A percentile compares a stretch with the other conserved stretches of the same genome.
phyloP scores from a whole-genome alignment of 352 stramenopile species.

The Phytophthora tentaculata region DNA sequence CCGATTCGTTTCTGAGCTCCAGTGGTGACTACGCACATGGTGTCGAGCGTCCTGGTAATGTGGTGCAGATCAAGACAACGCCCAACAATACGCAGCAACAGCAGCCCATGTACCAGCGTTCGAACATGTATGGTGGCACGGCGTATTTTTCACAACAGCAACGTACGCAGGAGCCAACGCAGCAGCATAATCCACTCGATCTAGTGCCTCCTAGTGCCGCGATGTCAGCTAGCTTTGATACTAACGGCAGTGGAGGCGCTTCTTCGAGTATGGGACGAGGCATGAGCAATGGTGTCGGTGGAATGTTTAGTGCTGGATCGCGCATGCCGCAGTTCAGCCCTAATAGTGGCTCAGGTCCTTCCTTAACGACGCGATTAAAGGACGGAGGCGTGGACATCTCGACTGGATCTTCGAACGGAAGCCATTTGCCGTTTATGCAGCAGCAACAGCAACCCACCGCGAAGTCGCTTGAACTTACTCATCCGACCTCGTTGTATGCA shows the following conservation, averaged over 20 bases:
- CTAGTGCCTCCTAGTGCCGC: conserved; percentile 35
- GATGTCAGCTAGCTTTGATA: conserved; percentile 33
- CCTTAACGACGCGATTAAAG: conserved; percentile 42
- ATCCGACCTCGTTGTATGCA: conserved; percentile 38
- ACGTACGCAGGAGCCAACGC: conserved; percentile 27
- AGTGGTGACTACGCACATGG: conserved; percentile 37
- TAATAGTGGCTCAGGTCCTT: conserved; percentile 14
- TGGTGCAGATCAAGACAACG: conserved; percentile 53
- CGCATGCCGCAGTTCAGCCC: conserved; percentile 45
- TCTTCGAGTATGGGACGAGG: conserved; percentile 31
- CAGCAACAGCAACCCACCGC: conserved; percentile 25
- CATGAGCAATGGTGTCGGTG: conserved; percentile 31
- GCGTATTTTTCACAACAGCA: conserved; percentile 44
- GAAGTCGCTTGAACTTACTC: conserved; percentile 35
- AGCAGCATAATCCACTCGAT: conserved; percentile 36
- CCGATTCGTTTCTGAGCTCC: conserved; percentile 43
- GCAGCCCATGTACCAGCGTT: conserved; percentile 43
- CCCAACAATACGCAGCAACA: conserved; percentile 38
- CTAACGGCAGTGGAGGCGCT: conserved; percentile 23
- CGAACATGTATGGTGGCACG: conserved; percentile 35
- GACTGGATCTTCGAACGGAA: conserved; percentile 32
- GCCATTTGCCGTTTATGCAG: conserved; percentile 41
- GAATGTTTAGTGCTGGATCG: conserved; percentile 35
- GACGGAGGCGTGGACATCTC: conserved; percentile 41
- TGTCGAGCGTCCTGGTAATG: conserved; percentile 43